These are phyloP conservation scores for Chlorella ohadii DNA, from an alignment of 139 green algal genomes.

Conservation along the genomic window DNA sequence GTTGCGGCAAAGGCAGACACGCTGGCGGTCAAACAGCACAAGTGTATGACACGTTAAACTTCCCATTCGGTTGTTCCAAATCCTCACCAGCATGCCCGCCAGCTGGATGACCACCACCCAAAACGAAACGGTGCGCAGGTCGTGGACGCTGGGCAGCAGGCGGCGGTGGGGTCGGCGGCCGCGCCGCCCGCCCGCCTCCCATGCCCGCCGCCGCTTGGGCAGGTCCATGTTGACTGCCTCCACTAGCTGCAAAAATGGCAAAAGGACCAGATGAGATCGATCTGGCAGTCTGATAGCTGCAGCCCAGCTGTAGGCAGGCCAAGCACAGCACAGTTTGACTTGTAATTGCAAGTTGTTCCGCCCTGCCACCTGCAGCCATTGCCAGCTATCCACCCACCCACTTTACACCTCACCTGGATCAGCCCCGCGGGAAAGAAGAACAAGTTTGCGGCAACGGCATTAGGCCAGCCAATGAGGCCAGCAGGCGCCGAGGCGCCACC, in stretches of 20 bases:
- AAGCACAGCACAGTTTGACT: no score
- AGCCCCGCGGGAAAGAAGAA: conserved; percentile 19
- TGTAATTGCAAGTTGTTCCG: no score
- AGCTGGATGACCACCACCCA: not conserved
- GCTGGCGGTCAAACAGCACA: no score
- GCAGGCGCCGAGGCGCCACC: not conserved
- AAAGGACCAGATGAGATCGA: no score
- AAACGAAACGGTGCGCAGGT: not conserved
- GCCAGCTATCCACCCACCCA: no score
- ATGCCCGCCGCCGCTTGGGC: not conserved
- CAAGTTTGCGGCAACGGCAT: not conserved
- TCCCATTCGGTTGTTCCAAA: no score
- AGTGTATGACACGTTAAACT: no score
- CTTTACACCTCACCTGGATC: not conserved
- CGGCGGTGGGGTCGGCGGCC: not conserved
- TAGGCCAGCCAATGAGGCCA: not conserved
- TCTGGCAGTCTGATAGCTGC: no score
- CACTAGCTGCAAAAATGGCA: not conserved
- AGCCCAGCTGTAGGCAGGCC: no score
- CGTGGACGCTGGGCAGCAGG: not conserved
- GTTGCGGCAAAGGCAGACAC: no score
- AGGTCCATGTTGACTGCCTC: conserved; percentile 18
- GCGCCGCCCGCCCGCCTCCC: not conserved
- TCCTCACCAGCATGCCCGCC: conserved; percentile 9
- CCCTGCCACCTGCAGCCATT: no score